A percentile compares a stretch with the other conserved stretches of the same genome.
Conservation (phyloP, 2,329 filamentous ascomycete species). For the Trichophyton rubrum region DNA sequence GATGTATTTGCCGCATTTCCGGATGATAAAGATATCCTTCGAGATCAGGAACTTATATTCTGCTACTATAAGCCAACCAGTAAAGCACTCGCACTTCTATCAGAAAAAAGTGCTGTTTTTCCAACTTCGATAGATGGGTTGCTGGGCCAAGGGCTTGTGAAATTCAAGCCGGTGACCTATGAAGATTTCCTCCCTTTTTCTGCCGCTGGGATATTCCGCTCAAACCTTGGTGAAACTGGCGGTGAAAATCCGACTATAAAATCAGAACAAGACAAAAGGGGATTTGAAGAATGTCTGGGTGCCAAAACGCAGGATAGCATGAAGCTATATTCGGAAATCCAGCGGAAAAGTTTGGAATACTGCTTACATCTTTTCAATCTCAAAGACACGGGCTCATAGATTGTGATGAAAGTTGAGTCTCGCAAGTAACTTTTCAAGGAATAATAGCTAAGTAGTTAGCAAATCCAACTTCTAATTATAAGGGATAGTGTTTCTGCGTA, state of each 20-base stretch:
- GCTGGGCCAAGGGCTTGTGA: conserved; percentile 23
- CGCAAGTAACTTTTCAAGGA: background rate
- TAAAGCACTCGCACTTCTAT: conserved; percentile 3
- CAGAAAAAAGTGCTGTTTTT: background rate
- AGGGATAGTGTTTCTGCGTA: no score
- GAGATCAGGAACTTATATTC: conserved; percentile 28
- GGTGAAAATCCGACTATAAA: background rate
- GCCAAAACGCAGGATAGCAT: background rate
- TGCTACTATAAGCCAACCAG: conserved; percentile 25
- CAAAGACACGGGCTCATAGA: background rate
- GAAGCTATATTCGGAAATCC: background rate
- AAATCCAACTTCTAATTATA: no score
- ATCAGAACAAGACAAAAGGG: background rate
- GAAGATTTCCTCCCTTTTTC: conserved; percentile 45
- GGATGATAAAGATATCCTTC: conserved; percentile 31
- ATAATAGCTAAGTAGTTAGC: no score
- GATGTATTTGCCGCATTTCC: conserved; percentile 30
- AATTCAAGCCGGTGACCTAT: conserved; percentile 37
- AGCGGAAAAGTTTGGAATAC: background rate
- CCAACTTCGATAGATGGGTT: conserved; percentile 20
- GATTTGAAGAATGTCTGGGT: background rate
- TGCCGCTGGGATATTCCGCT: conserved; percentile 42
- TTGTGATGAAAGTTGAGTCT: background rate
- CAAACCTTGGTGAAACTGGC: conserved; percentile 24
- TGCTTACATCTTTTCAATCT: background rate